Evolutionary conservation across 176 grass and related monocot genomes (phyloP).

Genomic region (Musa troglodytarum): DNA sequence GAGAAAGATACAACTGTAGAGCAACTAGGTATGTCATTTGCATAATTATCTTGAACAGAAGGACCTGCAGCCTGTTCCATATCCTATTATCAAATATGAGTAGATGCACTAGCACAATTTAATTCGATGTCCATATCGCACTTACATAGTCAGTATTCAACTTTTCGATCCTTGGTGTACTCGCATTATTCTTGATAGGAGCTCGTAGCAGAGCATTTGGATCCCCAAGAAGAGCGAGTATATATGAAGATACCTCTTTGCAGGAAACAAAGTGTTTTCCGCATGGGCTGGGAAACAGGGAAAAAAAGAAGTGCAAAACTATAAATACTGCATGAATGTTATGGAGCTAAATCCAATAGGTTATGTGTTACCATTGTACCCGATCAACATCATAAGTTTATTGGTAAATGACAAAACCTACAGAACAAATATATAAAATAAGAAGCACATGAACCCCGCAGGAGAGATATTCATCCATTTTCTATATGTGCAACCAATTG

Average conservation of each 20-base stretch:
- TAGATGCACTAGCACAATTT: conserved; percentile 23
- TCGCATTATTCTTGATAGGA: conserved; percentile 31
- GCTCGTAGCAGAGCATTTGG: conserved; percentile 27
- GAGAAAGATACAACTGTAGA: conserved; percentile 23
- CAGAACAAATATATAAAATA: neutral
- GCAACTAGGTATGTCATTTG: conserved; percentile 21
- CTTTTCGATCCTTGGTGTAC: conserved; percentile 20
- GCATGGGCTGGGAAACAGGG: conserved; percentile 59
- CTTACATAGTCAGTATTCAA: conserved; percentile 54
- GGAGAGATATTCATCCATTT: neutral
- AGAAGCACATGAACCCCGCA: neutral
- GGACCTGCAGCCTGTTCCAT: conserved; percentile 37
- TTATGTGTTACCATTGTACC: neutral
- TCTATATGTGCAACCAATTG: neutral
- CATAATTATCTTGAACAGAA: conserved; percentile 28
- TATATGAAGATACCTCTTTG: conserved; percentile 75
- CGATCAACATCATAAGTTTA: too few species aligned
- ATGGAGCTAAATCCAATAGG: neutral
- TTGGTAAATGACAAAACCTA: too few species aligned
- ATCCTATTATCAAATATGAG: conserved; percentile 16
- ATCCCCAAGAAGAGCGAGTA: conserved; percentile 82
- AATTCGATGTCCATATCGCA: conserved; percentile 20
- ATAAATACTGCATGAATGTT: neutral
- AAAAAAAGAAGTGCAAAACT: conserved; percentile 3
- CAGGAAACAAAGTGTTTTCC: conserved; percentile 66